Conservation (phyloP, 2,329 filamentous ascomycete species). For the Polytolypa hystricis region DNA sequence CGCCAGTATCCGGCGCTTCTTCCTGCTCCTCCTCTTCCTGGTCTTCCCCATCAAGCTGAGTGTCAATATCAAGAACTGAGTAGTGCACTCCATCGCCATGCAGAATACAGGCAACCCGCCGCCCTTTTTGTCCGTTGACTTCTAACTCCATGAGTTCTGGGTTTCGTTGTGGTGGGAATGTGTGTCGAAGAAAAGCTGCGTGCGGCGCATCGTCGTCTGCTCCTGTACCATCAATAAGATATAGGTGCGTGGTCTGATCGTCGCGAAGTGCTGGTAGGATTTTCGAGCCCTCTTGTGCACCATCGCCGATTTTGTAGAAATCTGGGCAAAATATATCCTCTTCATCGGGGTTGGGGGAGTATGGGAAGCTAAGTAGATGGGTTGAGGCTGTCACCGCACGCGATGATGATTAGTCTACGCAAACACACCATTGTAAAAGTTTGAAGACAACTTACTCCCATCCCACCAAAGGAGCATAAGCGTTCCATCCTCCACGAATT, state of each 20-base stretch:
- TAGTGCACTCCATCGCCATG: slow-evolving; percentile 44
- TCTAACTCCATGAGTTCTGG: slow-evolving; percentile 38
- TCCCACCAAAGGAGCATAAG: slow-evolving; percentile 49
- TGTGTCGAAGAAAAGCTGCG: slow-evolving; percentile 30
- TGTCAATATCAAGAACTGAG: slow-evolving; percentile 46
- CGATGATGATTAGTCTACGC: background rate
- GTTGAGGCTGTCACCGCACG: slow-evolving; percentile 15
- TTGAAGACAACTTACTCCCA: slow-evolving; percentile 17
- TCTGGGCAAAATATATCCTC: slow-evolving; percentile 6
- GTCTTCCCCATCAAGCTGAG: slow-evolving; percentile 22
- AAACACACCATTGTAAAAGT: background rate
- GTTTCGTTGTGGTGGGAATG: slow-evolving; percentile 37
- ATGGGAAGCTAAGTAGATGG: slow-evolving; percentile 26
- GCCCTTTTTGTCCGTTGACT: slow-evolving; percentile 45
- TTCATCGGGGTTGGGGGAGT: slow-evolving; percentile 14
- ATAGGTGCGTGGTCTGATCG: slow-evolving; percentile 6
- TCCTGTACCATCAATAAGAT: too few species aligned
- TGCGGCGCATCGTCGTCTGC: slow-evolving; percentile 13
- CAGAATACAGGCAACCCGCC: slow-evolving; percentile 44
- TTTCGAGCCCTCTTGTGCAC: background rate
- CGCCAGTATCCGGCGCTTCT: slow-evolving; percentile 11
- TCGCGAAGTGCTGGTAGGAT: slow-evolving; percentile 3
- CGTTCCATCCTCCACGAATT: slow-evolving; percentile 53
- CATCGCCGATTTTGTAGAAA: slow-evolving; percentile 16
- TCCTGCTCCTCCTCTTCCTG: slow-evolving; percentile 15